Base-by-base conservation (phyloP, 352 stramenopile genomes). In the Phytophthora quininea region DNA sequence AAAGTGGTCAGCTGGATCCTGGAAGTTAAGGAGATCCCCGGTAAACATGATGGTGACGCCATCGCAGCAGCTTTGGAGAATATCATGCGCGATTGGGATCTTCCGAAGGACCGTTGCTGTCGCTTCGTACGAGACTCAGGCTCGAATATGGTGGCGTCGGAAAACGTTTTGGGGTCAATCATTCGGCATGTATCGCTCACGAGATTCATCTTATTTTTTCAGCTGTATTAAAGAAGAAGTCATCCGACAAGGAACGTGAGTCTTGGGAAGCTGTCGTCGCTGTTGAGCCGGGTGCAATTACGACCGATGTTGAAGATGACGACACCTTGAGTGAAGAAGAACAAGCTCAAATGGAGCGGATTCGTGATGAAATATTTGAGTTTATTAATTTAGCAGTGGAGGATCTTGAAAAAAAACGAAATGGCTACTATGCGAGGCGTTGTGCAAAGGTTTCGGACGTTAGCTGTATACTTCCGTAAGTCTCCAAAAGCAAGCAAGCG, bases 401-500 rank as follows among this genome's bases (percentile, higher is more conserved):
- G 10, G 35, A n/a, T n/a, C 27, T 47, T 47, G 6, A 30, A 42
- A 15, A 29, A 11, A 32, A 32, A 59, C 32, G 32, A 64, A 14
- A 33, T 69, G 33, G 54, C 52, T 9, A 27, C 27, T 15, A 35
- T 69, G 50, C 55, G 48, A 54, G 24, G 6, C 33, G 38, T 69
- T 37, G 62, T 69, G 2, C 62, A 64, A 33, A 47, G 6, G 1
- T 69, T 69, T 64, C 37, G 54, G 24, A 59, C 47, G 2, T 19
- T 54, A 27, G 54, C 54, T n/a, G 48, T 64, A 6, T 59, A 69
- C 31, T 69, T 69, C 30, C 19, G 49, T 27, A 69, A 60, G 27
- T 69, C 54, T 9, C 38, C 62, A 3, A 69, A 69, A n/a, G 54
- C 35, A n/a, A n/a, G n/a, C n/a, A n/a, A n/a, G n/a, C n/a, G n/a